Evolutionary conservation across 306 rosid species (phyloP).

Genomic region (Medicago arabica): DNA sequence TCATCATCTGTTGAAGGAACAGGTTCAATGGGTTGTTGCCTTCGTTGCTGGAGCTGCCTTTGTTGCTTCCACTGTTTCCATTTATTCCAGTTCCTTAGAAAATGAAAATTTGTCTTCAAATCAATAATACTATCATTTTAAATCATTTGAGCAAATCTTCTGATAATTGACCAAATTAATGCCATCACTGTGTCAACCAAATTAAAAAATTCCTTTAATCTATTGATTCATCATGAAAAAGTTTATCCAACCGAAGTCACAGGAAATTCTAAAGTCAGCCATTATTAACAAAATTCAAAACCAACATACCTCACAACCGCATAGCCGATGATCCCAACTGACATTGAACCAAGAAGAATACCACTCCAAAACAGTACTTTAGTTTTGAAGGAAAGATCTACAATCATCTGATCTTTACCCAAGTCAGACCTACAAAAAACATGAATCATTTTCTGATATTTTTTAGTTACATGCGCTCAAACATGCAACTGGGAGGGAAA

Average conservation of each 20-base stretch:
- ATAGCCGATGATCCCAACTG: slow-evolving; percentile 81
- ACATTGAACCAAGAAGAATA: slow-evolving; percentile 66
- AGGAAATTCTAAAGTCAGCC: slow-evolving; percentile 16
- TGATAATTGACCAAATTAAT: slow-evolving; percentile 14
- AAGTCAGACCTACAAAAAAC: slow-evolving; percentile 70
- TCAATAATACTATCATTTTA: slow-evolving; percentile 10
- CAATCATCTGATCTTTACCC: slow-evolving; percentile 85
- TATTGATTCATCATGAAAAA: slow-evolving; percentile 4
- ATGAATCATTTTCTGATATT: slow-evolving; percentile 30
- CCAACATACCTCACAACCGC: slow-evolving; percentile 65
- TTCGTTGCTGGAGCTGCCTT: slow-evolving; percentile 59
- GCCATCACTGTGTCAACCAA: slow-evolving; percentile 1
- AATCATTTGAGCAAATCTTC: neutral
- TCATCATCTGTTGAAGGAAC: slow-evolving; percentile 63
- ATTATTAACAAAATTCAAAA: slow-evolving; percentile 23
- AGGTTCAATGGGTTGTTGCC: slow-evolving; percentile 38
- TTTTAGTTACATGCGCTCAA: neutral
- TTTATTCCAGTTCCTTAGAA: slow-evolving; percentile 84
- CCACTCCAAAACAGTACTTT: slow-evolving; percentile 71
- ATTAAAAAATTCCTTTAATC: slow-evolving; percentile 8
- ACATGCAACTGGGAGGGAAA: slow-evolving; percentile 5
- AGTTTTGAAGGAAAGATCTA: slow-evolving; percentile 58
- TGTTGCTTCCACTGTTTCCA: slow-evolving; percentile 76
- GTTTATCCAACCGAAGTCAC: slow-evolving; percentile 15
- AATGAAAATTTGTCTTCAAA: slow-evolving; percentile 24